A percentile compares a stretch with the other conserved stretches of the same genome.
Conservation (phyloP, 805 yeast genomes). For the Nakazawaea ambrosiae region DNA sequence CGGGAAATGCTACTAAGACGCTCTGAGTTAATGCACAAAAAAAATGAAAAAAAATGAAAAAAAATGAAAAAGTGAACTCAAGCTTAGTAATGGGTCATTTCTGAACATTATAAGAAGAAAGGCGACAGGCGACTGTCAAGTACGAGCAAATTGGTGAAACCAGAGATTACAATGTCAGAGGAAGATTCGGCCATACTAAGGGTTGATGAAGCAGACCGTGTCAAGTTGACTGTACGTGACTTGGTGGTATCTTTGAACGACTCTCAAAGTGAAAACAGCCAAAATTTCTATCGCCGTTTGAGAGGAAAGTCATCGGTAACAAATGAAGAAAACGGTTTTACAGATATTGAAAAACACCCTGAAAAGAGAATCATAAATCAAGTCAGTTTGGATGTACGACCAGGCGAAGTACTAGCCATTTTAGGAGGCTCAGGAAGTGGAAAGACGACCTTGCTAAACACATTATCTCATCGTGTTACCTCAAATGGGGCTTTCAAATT, state of each 20-base stretch:
- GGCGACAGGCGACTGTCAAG: no score
- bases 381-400: slow-evolving; percentile 43
- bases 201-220: neutral
- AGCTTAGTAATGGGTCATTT: no score
- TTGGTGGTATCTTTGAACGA: slow-evolving; percentile 2
- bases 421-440: slow-evolving; percentile 80
- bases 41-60: no score
- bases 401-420: slow-evolving; percentile 60
- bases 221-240: slow-evolving; percentile 7
- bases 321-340: neutral
- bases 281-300: no score
- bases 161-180: no score
- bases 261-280: no score
- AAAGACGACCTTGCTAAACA: slow-evolving; percentile 65
- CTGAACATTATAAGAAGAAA: no score
- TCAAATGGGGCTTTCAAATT: slow-evolving; percentile 31
- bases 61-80: no score
- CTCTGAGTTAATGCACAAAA: neutral
- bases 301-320: no score
- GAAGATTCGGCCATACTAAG: neutral
- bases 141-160: no score
- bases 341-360: neutral
- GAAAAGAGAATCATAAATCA: slow-evolving; percentile 29
- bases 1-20: neutral
- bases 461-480: slow-evolving; percentile 41